Percentiles rank a stretch among this genome's conserved stretches.
These are phyloP conservation scores for Sporisorium scitamineum DNA, from an alignment of 1,284 basidiomycete genomes.

Conservation along the genomic window DNA sequence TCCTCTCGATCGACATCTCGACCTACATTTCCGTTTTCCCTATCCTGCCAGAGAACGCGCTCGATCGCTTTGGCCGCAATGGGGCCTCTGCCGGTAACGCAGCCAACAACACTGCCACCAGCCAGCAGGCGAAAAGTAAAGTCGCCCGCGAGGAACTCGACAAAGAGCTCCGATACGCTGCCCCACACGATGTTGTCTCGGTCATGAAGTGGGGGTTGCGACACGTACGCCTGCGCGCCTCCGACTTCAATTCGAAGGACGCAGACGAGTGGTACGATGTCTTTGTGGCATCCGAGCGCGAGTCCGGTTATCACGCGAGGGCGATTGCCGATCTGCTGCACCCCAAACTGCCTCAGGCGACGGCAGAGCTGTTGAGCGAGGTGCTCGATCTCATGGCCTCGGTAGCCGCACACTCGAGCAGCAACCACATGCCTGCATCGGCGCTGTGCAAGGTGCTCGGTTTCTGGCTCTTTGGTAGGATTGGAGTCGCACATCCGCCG, in stretches of 20 bases:
- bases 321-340: constrained; percentile 50
- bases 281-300: constrained; percentile 48
- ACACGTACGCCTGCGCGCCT: constrained; percentile 35
- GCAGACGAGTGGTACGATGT: constrained; percentile 49
- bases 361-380: constrained; percentile 42
- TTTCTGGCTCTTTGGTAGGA: constrained; percentile 58
- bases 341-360: constrained; percentile 40
- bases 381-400: constrained; percentile 54
- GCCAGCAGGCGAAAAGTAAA: constrained; percentile 8
- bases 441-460: constrained; percentile 47
- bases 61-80: constrained; percentile 25
- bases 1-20: constrained; percentile 45
- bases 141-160: constrained; percentile 38
- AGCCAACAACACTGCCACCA: not conserved
- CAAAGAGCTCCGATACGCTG: constrained; percentile 51
- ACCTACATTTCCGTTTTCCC: constrained; percentile 51
- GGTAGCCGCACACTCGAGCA: constrained; percentile 50
- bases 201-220: constrained; percentile 60
- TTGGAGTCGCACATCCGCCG: constrained; percentile 50
- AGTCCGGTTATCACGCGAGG: constrained; percentile 30
- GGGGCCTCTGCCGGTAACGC: not conserved
- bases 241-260: constrained; percentile 47
- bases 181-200: constrained; percentile 51
- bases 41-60: constrained; percentile 32
- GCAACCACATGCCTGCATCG: constrained; percentile 59